These are phyloP conservation scores for Blastomyces emzantsi DNA, from an alignment of 2,329 filamentous ascomycete genomes.

Conservation along the genomic window DNA sequence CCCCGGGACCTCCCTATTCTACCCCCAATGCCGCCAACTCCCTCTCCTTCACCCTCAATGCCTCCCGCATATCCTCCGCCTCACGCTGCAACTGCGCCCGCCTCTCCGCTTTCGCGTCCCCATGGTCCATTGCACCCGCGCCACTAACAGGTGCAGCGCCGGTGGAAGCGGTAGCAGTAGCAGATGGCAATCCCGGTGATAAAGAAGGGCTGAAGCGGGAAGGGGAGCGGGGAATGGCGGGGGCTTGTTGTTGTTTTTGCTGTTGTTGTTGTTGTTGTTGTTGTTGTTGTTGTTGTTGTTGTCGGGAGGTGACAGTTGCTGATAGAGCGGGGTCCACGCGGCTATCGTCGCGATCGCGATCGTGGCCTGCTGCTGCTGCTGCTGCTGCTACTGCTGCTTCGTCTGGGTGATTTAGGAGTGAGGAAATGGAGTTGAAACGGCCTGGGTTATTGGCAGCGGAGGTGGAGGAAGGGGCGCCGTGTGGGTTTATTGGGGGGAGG, in stretches of 20 bases:
- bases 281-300: constrained; percentile 22
- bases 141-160: background rate
- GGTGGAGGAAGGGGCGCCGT: background rate
- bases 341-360: constrained; percentile 15
- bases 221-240: constrained; percentile 12
- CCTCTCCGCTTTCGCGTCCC: constrained; percentile 51
- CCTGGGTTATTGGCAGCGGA: constrained; percentile 37
- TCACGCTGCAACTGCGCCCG: constrained; percentile 60
- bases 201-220: constrained; percentile 10
- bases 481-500: constrained; percentile 29
- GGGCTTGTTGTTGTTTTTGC: constrained; percentile 16
- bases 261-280: constrained; percentile 20
- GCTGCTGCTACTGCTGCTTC: constrained; percentile 3
- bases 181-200: constrained; percentile 19
- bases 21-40: constrained; percentile 52
- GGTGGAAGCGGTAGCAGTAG: constrained; percentile 24
- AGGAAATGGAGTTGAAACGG: constrained; percentile 65
- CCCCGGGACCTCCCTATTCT: background rate
- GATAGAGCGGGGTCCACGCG: constrained; percentile 36
- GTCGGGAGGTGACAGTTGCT: constrained; percentile 17
- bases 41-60: constrained; percentile 63
- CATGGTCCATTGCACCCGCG: constrained; percentile 31
- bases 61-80: constrained; percentile 64
- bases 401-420: constrained; percentile 59
- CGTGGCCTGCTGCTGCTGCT: background rate